Evolutionary conservation across 129 eudicot species (phyloP).

Genomic region (Flaveria bidentis): DNA sequence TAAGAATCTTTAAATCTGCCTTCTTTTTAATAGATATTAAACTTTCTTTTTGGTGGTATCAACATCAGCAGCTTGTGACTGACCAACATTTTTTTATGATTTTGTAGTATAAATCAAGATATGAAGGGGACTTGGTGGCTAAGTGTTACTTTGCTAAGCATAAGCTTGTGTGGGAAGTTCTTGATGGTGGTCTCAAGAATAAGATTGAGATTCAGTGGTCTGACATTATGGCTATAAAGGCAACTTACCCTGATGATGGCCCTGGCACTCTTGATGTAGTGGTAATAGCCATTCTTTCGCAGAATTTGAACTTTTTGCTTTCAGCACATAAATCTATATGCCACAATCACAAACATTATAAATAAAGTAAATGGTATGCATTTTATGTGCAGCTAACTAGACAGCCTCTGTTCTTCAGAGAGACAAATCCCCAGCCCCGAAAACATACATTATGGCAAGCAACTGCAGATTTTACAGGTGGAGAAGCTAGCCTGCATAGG

Average conservation of each 20-base stretch:
- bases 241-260: constrained; percentile 81
- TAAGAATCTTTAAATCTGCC: not conserved
- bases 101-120: constrained; percentile 81
- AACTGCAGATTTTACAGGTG: constrained; percentile 85
- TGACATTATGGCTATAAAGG: constrained; percentile 87
- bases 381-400: constrained; percentile 40
- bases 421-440: constrained; percentile 46
- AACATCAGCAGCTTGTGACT: not conserved
- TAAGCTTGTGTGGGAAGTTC: constrained; percentile 98
- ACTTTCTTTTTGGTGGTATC: not conserved
- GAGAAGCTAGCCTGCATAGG: constrained; percentile 82
- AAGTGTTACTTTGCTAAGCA: constrained; percentile 98
- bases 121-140: constrained; percentile 97
- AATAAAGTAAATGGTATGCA: not conserved
- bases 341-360: not conserved
- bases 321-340: not conserved
- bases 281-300: constrained; percentile 43
- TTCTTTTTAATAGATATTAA: too few relatives aligned
- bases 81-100: constrained; percentile 10
- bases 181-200: constrained; percentile 96
- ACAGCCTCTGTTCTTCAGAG: constrained; percentile 45
- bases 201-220: constrained; percentile 98
- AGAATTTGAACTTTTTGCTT: not conserved
- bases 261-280: constrained; percentile 92
- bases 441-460: constrained; percentile 77